Base-by-base conservation (phyloP, 1,139 yeast genomes). In the Hanseniaspora uvarum region DNA sequence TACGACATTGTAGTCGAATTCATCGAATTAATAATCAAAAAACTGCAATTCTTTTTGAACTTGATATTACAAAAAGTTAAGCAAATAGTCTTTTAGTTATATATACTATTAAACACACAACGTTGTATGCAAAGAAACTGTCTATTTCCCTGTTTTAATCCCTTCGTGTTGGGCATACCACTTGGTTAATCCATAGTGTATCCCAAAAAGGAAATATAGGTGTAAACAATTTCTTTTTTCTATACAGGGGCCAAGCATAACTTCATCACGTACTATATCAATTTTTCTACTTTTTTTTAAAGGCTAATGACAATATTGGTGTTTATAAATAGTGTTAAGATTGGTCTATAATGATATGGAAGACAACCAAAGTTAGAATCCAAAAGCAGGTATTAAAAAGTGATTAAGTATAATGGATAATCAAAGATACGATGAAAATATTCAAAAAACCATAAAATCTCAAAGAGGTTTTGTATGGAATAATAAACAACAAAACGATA, bases 401-500 rank as follows among this genome's bases (percentile, higher is more conserved):
- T 7, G 28, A 2, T n/a, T 30, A 28, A 16, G 4, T 7, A 31
- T 7, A 33, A 46, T 19, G 33, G 39, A 50, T 12, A 21, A 16
- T 4, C 44, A 50, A 18, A 19, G 26, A 26, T 33, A 50, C 18
- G 48, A 44, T 8, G 39, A 50, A 18, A 31, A 36, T 7, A 12
- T 50, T 5, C 53, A 50, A 31, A 50, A 67, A 53, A 67, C 70
- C n/a, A 66, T 67, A 16, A 62, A 68, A 43, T 65, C 70, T 21
- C 64, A 68, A 5, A 60, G 70, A 58, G 70, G 70, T 4, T 67
- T 67, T 57, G 66, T 65, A 54, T 67, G 69, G 69, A 67, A 67
- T 34, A 64, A 64, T 2, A 62, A 59, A 19, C 58, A 56, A 43
- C 53, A 46, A 24, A 52, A 50, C 30, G 52, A 36, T 37, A 44